Evolutionary conservation across 495 filamentous ascomycete genomes (phyloP).

Genomic region (Xeromyces bisporus): DNA sequence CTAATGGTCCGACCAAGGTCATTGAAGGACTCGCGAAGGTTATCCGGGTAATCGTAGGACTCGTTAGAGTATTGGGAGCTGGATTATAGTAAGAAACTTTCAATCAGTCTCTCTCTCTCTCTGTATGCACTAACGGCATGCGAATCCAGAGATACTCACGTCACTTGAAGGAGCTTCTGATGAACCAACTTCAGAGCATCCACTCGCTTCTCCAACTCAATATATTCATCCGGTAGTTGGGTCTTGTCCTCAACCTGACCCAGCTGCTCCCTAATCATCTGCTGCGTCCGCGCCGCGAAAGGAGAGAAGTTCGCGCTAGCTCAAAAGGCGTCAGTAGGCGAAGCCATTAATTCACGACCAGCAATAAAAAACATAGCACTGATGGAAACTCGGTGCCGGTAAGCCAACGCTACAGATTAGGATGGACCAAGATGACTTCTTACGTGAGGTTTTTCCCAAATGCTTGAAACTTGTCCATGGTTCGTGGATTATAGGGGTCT

Average conservation of each 20-base stretch:
- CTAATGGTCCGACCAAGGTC: conserved; percentile 88
- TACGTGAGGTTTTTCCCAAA: conserved; percentile 62
- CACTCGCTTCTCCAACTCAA: conserved; percentile 96
- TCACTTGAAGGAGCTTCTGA: conserved; percentile 89
- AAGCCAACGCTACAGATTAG: conserved; percentile 5
- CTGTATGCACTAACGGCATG: conserved; percentile 1
- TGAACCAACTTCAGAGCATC: conserved; percentile 95
- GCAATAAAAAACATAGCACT: no score
- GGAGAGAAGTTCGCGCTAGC: conserved; percentile 59
- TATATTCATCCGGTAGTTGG: conserved; percentile 89
- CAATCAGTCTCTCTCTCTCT: neutral
- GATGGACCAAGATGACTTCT: conserved; percentile 9
- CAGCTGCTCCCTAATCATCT: conserved; percentile 92
- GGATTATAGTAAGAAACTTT: no score
- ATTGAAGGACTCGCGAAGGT: conserved; percentile 93
- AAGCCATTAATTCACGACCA: no score
- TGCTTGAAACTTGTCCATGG: conserved; percentile 55
- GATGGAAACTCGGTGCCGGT: no score
- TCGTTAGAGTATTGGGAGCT: conserved; percentile 93
- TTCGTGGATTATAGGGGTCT: no score
- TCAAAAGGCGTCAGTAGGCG: conserved; percentile 15
- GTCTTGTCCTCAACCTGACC: conserved; percentile 96
- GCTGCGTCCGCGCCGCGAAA: conserved; percentile 83
- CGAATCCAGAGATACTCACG: conserved; percentile 40
- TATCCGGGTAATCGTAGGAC: conserved; percentile 97